Evolutionary conservation across 495 filamentous ascomycete genomes (phyloP), one percentile per base, ranked within the genome.

Genomic region (Sabuloglossum arenarium): DNA sequence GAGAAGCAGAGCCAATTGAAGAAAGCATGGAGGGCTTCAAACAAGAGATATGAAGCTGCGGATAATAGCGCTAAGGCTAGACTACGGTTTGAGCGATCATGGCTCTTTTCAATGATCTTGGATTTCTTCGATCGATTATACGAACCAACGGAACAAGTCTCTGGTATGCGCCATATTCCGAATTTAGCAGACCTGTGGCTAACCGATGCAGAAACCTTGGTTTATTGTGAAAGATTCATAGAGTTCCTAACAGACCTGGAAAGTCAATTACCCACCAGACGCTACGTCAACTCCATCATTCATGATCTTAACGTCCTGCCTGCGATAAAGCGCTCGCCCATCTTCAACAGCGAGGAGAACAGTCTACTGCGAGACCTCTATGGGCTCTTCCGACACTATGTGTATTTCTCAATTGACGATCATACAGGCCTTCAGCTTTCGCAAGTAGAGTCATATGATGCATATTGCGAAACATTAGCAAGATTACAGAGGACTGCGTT

Each of bases 251-350:
- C 84, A 3, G 91, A 99, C 65, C 71, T 99, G 23, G 78, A 89
- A 66, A 94, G 90, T 63, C 91, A 99, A 64, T 73, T 96, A 43
- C 91, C 91, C 19, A 99, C 91, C 4, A 76, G 91, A 61, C 79
- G 93, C 67, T 95, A 96, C 62, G 85, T 93, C 63, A 97, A 95
- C 66, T 81, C 86, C 1, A 73, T 99, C 24, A 66, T 96, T n/a
- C 81, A 85, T 62, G 93, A 99, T 66, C 70, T 97, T 31, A 88
- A 97, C 60, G 65, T 94, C n/a, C 68, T 94, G 25, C 73, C 91
- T 8, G 77, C 85, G n/a, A 79, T 94, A 58, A 78, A 73, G 56
- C 72, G 94, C 28, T 94, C 88, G 0, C 82, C 82, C 16, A 63
- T 90, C 51, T 95, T 84, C 61, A 80, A 79, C 52, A 75, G 78